Evolutionary conservation across 768 basidiomycete genomes (phyloP), one percentile per base, ranked within the genome.

Genomic region (Xerocomellus amylosporus): DNA sequence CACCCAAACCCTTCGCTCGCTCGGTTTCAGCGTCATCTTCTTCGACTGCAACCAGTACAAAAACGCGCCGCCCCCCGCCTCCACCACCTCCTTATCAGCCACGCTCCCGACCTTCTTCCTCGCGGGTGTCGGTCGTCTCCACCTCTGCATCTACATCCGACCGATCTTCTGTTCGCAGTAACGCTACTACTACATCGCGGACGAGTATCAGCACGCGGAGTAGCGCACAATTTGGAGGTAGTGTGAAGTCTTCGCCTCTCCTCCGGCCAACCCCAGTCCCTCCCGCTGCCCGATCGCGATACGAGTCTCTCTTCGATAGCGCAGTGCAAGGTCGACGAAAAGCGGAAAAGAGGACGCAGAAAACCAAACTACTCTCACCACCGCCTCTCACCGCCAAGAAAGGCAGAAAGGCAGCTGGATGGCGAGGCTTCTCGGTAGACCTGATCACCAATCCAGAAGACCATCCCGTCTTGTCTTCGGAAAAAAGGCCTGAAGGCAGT

Each of bases 391-490:
- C 73, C 44, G 62, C 74, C 15, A 75, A 78, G 56, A 77, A 79
- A 41, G 65, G 64, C 38, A 68, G 84, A 53, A 79, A 83, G 52
- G 84, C 86, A 1, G 82, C 81, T 4, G 89, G 89, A 3, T 92
- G 89, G 89, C 75, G 87, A 41, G 87, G 83, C 9, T 64, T 86
- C 38, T 87, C 86, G 2, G 81, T 88, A 28, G 88, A 89, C 65
- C 69, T 85, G 49, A 82, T 84, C 49, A 79, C 80, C 12, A 75
- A 71, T 52, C 69, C 72, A 3, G 77, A 75, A 33, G 75, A 73
- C 36, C 65, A 69, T 48, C 53, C 50, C 28, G 54, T 33, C 46
- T 24, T 51, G 46, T 46, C 63, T 43, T 24, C 44, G 48, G 53
- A 36, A 31, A 56, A 64, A 30, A 60, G 58, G 22, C 58, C 8